Conservation (phyloP, 495 filamentous ascomycete genomes). For the Astrothelium macrocarpum region DNA sequence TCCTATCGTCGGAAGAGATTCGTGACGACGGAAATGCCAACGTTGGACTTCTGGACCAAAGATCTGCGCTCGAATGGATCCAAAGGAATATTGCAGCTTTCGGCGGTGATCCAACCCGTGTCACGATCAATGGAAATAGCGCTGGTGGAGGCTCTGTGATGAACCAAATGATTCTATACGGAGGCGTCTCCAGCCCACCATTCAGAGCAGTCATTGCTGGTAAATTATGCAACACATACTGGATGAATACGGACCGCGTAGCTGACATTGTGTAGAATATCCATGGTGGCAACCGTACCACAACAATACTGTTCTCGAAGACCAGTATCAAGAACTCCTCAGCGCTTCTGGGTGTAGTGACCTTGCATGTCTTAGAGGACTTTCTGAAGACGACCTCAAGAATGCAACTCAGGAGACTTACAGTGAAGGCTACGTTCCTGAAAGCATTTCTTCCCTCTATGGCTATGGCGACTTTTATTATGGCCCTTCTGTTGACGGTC, state of each 20-base stretch:
- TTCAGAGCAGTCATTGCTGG: constrained; percentile 22
- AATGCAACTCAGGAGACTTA: constrained; percentile 14
- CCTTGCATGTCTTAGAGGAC: constrained; percentile 15
- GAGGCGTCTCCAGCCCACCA: constrained; percentile 18
- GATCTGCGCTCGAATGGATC: constrained; percentile 29
- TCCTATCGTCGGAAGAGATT: constrained; percentile 25
- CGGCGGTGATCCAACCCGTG: constrained; percentile 21
- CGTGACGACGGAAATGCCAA: constrained; percentile 28
- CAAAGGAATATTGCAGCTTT: constrained; percentile 23
- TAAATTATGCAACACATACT: background rate
- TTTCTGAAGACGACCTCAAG: constrained; percentile 8
- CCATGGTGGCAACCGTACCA: constrained; percentile 22
- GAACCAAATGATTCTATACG: constrained; percentile 23
- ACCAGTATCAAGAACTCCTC: constrained; percentile 19
- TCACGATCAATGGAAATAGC: constrained; percentile 28
- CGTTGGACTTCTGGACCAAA: constrained; percentile 31
- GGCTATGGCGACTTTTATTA: constrained; percentile 23
- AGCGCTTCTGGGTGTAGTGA: constrained; percentile 15
- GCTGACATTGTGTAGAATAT: constrained; percentile 2
- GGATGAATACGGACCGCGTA: background rate
- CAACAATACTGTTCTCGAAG: constrained; percentile 20
- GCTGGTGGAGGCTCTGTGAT: constrained; percentile 23
- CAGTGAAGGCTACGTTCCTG: constrained; percentile 8
- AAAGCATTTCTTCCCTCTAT: constrained; percentile 11
- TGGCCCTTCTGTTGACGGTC: constrained; percentile 20